phyloP scores from a whole-genome alignment of 2,329 filamentous ascomycete species.

The Cadophora sp. region DNA sequence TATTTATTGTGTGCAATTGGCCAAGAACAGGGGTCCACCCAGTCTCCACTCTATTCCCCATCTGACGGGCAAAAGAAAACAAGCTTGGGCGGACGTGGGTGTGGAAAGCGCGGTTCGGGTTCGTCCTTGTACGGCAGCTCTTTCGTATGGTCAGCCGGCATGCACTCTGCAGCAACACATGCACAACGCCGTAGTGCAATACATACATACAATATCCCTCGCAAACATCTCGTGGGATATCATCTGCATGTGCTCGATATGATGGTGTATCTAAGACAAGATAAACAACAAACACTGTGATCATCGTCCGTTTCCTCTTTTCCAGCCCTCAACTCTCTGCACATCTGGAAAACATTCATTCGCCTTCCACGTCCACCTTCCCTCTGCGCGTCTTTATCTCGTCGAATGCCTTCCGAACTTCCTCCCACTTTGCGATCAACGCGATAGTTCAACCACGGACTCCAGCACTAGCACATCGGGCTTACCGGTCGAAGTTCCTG shows the following conservation, averaged over 20 bases:
- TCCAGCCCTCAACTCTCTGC: not conserved
- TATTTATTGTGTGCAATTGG: not conserved
- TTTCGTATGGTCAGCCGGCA: constrained; percentile 9
- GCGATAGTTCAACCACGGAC: constrained; percentile 14
- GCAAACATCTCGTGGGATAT: constrained; percentile 9
- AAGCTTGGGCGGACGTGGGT: not conserved
- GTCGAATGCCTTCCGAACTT: constrained; percentile 24
- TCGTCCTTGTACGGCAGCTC: not conserved
- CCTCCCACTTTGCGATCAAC: constrained; percentile 18
- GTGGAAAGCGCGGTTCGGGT: constrained; percentile 1
- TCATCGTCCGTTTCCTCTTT: not conserved
- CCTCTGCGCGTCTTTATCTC: not conserved
- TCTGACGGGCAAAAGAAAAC: constrained; percentile 9
- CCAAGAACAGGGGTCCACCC: constrained; percentile 11
- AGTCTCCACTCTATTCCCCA: not conserved
- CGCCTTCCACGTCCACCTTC: not conserved
- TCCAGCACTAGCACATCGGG: constrained; percentile 1
- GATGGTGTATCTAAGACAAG: not conserved
- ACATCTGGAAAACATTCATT: not conserved
- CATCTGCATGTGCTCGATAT: not conserved
- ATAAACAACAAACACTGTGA: not conserved
- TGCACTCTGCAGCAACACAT: constrained; percentile 1
- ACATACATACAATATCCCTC: not conserved
- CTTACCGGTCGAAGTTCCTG: not conserved
- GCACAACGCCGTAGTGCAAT: not conserved